Evolutionary conservation across 2,329 filamentous ascomycete genomes (phyloP).

Genomic region (Colletotrichum gloeosporioides): DNA sequence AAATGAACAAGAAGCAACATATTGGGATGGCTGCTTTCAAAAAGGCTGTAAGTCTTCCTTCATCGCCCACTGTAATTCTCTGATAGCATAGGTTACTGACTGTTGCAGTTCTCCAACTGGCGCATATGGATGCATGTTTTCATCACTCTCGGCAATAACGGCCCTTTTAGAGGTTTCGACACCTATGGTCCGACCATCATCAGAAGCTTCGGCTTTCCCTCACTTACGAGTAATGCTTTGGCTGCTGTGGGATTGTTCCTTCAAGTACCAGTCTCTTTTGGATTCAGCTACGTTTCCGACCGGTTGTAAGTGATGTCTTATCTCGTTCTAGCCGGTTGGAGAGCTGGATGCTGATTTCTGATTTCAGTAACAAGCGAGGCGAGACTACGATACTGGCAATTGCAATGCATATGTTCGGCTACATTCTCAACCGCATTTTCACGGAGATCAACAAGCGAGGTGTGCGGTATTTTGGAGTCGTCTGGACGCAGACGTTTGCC

Average conservation of each 20-base stretch:
- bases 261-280: conserved; percentile 56
- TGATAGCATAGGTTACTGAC: no score
- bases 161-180: conserved; percentile 52
- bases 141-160: conserved; percentile 54
- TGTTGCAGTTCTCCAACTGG: conserved; percentile 49
- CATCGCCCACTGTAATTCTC: neutral
- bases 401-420: conserved; percentile 52
- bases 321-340: no score
- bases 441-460: conserved; percentile 47
- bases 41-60: conserved; percentile 37
- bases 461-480: conserved; percentile 57
- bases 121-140: conserved; percentile 57
- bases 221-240: conserved; percentile 56
- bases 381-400: conserved; percentile 58
- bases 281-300: conserved; percentile 59
- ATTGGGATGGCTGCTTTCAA: conserved; percentile 51
- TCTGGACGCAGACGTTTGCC: conserved; percentile 61
- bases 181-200: conserved; percentile 62
- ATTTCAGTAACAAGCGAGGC: conserved; percentile 49
- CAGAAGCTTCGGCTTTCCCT: conserved; percentile 54
- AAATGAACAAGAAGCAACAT: conserved; percentile 52
- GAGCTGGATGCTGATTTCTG: neutral
- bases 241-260: conserved; percentile 59
- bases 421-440: conserved; percentile 59
- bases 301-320: conserved; percentile 45